Evolutionary conservation across 164 flowering plant species (phyloP), one percentile per base, ranked within the genome.

Genomic region (Vitis rupestris): DNA sequence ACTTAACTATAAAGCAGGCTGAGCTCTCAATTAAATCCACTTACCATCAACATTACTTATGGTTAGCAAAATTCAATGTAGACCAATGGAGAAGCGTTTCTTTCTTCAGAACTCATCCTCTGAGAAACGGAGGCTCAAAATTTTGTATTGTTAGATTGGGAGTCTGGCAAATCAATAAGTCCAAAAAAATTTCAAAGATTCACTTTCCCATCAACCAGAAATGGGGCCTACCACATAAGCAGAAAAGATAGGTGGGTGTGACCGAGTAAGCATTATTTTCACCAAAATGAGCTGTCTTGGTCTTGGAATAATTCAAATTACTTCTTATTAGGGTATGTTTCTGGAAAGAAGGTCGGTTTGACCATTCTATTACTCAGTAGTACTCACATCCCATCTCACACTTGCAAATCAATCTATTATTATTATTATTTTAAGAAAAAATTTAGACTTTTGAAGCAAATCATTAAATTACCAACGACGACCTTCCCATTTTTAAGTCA

Each of bases 261-360:
- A 67, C 10, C 31, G 19, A 2, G 31, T 8, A 3, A 14, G 17
- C 61, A 49, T 30, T 27, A 13, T 53, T 14, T 68, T 14, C 17
- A 15, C 15, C 30, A 14, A 49, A 68, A 56, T 50, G 58, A 59
- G 71, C 71, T 68, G 64, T 56, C 56, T 67, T 15, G 59, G 11
- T 11, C 47, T 15, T 16, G 30, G 10, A 12, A 8, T 16, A 9
- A 2, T 10, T 60, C 63, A 31, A 31, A 44, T 47, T 47, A 3
- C 16, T 63, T n/a, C 65, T 48, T 63, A 17, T 47, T 51, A 48
- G 17, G 51, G 10, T 3, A 6, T 15, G 6, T 48, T 17, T 6
- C 8, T 16, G 53, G 37, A 11, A 10, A 23, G 27, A 19, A 8
- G 54, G 64, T 50, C 64, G 71, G 71, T 60, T 68, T 68, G 64